Conservation (phyloP, 257 asterid species). For the Capsicum pubescens region DNA sequence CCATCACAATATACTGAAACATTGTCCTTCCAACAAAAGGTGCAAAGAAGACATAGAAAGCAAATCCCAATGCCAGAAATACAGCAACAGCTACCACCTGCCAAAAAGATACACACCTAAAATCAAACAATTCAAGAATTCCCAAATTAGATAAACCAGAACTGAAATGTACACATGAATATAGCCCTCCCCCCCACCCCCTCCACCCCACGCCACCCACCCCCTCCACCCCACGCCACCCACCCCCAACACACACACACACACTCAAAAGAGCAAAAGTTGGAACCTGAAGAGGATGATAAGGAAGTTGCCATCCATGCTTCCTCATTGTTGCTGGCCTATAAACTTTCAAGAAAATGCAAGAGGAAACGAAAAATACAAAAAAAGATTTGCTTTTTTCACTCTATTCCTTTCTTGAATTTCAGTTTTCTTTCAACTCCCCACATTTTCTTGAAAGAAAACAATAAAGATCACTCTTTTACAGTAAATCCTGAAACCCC, state of each 20-base stretch:
- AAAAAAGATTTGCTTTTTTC: slow-evolving; percentile 34
- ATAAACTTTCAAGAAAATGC: slow-evolving; percentile 44
- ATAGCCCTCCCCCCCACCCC: background rate
- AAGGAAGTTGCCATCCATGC: slow-evolving; percentile 99
- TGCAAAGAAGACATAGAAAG: slow-evolving; percentile 98
- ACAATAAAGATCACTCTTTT: slow-evolving; percentile 48
- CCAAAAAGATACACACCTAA: slow-evolving; percentile 30
- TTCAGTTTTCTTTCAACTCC: slow-evolving; percentile 39
- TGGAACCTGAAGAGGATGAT: slow-evolving; percentile 97
- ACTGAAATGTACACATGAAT: background rate
- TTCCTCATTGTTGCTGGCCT: slow-evolving; percentile 77
- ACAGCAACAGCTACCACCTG: slow-evolving; percentile 99
- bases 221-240: no score
- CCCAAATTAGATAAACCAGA: background rate
- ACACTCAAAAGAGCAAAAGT: background rate
- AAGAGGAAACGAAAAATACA: background rate
- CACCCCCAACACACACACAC: background rate
- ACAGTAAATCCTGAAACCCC: slow-evolving; percentile 60
- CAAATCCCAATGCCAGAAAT: slow-evolving; percentile 97
- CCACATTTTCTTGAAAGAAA: slow-evolving; percentile 48
- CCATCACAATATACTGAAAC: slow-evolving; percentile 82
- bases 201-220: no score
- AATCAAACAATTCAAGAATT: slow-evolving; percentile 28
- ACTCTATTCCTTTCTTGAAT: slow-evolving; percentile 33
- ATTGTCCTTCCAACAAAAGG: slow-evolving; percentile 91